Base-by-base conservation (phyloP, 495 filamentous ascomycete species). In the Penicillium herquei region DNA sequence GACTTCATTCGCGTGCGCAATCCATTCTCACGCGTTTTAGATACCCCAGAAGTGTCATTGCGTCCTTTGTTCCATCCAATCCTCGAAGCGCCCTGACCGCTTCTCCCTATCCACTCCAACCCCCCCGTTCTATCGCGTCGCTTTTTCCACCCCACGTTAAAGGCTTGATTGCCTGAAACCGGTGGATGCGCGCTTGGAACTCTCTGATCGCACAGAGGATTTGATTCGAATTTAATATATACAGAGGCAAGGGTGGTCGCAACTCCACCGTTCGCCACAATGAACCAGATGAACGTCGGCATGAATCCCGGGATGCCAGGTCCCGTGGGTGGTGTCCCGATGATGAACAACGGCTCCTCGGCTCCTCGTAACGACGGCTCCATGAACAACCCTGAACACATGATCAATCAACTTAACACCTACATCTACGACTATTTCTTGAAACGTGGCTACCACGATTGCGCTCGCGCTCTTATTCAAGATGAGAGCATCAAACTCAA, bases 401-500 rank as follows among this genome's bases (percentile, higher is more conserved):
- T 76, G 64, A 84, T 98, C 47, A 90, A 92, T 74, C 95, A 90
- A 10, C 84, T 98, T 31, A 95, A 98, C 74, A 96, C 91, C 3
- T 96, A 93, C 68, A 98, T 98, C 55, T 98, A 98, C 78, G 92
- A 96, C 63, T 97, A 98, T 69, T 92, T 98, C 53, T 72, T 96
- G 39, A 88, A 87, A 65, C 87, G 90, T 69, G 81, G 81, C 49
- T 87, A 95, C 78, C 87, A 83, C 62, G 87, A 92, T 49, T 85
- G 86, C 59, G 94, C 94, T 53, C 83, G 87, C 61, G 80, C 85
- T 14, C 75, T 97, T 39, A 70, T 89, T 44, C 72, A 73, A 44
- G 75, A 78, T 52, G 75, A 78, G 41, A 69, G 66, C 12, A 66
- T 77, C 56, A 78, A 77, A 51, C 52, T 79, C 21, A 79, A 82